Conservation (phyloP, 2,329 filamentous ascomycete species). For the Ambrosiella xylebori region DNA sequence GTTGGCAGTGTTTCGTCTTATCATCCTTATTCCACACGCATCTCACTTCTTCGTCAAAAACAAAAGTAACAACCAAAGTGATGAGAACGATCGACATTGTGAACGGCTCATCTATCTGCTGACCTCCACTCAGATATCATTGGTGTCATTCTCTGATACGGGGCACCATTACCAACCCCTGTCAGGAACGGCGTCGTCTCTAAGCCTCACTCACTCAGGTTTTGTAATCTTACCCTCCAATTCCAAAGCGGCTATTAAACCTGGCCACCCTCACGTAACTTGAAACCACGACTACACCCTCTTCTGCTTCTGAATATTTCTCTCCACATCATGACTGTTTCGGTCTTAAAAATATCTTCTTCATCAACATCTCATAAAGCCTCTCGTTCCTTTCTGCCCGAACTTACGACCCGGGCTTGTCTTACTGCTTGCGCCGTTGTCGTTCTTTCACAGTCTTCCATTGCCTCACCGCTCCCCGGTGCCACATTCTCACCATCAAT, state of each 20-base stretch:
- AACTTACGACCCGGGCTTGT: slow-evolving; percentile 1
- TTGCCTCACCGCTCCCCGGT: slow-evolving; percentile 14
- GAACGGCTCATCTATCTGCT: neutral
- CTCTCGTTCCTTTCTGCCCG: slow-evolving; percentile 14
- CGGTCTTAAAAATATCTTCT: slow-evolving; percentile 10
- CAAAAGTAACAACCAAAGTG: neutral
- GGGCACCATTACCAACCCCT: neutral
- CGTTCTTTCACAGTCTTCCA: slow-evolving; percentile 13
- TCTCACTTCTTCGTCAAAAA: neutral
- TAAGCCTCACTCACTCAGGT: neutral
- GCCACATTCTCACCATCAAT: slow-evolving; percentile 18
- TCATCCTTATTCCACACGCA: neutral
- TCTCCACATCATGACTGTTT: slow-evolving; percentile 10
- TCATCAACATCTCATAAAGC: slow-evolving; percentile 17
- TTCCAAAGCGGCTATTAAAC: slow-evolving; percentile 7
- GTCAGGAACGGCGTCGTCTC: neutral
- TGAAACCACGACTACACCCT: neutral
- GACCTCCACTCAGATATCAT: neutral
- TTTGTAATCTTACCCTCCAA: neutral
- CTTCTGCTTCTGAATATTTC: slow-evolving; percentile 1
- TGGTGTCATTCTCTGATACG: neutral
- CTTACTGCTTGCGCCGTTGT: slow-evolving; percentile 1
- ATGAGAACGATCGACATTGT: neutral
- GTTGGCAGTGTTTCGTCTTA: neutral
- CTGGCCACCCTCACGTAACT: slow-evolving; percentile 1